phyloP scores from a whole-genome alignment of 768 basidiomycete species.

The Psilocybe azurescens region DNA sequence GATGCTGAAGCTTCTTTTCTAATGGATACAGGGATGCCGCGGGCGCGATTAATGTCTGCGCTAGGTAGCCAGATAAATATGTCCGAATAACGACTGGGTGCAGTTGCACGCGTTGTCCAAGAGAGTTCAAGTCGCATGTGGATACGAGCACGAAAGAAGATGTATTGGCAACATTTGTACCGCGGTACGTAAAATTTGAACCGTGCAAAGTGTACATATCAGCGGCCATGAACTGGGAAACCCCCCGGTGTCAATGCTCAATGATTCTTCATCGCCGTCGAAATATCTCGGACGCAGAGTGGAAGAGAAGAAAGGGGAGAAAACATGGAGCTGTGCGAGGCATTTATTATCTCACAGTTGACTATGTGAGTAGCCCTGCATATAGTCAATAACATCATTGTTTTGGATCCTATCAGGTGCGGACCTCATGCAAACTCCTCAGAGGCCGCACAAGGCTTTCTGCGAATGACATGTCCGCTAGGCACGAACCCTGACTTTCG shows the following conservation, averaged over 20 bases:
- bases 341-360: not conserved
- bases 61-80: not conserved
- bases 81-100: not conserved
- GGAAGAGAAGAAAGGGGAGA: not conserved
- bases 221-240: not conserved
- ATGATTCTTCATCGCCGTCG: not conserved
- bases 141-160: not conserved
- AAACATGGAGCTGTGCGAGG: not conserved
- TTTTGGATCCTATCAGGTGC: not conserved
- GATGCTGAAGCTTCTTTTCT: not conserved
- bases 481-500: not conserved
- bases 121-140: not conserved
- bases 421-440: not conserved
- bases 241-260: not conserved
- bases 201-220: not conserved
- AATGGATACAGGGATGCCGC: not conserved
- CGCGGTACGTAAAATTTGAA: not conserved
- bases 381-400: not conserved
- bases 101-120: too few relatives aligned
- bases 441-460: not conserved
- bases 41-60: not conserved
- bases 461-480: not conserved
- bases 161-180: not conserved
- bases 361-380: not conserved
- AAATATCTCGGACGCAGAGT: constrained; percentile 9